Conservation (phyloP, 768 basidiomycete genomes). For the Holtermanniella nyarrowii region DNA sequence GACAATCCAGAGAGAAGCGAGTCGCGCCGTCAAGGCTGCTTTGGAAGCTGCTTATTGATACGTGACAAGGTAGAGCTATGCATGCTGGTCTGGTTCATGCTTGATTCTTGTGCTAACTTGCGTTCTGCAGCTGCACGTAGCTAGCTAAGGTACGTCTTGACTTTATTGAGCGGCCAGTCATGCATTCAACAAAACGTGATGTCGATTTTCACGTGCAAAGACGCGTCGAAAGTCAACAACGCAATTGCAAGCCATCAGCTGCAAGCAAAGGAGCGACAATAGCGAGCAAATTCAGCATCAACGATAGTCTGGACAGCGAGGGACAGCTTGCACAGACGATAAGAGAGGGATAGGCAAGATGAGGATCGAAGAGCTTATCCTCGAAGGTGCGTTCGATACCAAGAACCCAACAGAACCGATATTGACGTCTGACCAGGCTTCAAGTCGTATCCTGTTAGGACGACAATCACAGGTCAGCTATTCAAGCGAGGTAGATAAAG, state of each 20-base stretch:
- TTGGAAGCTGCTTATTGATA: no score
- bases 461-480: constrained; percentile 58
- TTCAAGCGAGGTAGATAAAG: background rate
- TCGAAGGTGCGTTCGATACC: constrained; percentile 55
- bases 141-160: no score
- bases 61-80: no score
- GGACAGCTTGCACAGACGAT: background rate
- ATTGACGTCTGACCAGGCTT: constrained; percentile 54
- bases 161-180: no score
- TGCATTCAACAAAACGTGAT: background rate
- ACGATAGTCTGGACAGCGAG: background rate
- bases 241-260: background rate
- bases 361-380: constrained; percentile 89
- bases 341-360: constrained; percentile 42
- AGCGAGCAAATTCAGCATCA: background rate
- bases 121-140: no score
- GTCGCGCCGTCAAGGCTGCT: background rate
- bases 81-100: no score
- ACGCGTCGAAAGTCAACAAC: background rate
- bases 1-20: background rate
- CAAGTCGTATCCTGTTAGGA: constrained; percentile 94
- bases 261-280: background rate
- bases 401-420: background rate
- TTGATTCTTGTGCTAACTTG: no score
- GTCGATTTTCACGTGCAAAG: background rate